These are phyloP conservation scores for Gynandropsis gynandra DNA, from an alignment of 345 rosid genomes.

Conservation along the genomic window DNA sequence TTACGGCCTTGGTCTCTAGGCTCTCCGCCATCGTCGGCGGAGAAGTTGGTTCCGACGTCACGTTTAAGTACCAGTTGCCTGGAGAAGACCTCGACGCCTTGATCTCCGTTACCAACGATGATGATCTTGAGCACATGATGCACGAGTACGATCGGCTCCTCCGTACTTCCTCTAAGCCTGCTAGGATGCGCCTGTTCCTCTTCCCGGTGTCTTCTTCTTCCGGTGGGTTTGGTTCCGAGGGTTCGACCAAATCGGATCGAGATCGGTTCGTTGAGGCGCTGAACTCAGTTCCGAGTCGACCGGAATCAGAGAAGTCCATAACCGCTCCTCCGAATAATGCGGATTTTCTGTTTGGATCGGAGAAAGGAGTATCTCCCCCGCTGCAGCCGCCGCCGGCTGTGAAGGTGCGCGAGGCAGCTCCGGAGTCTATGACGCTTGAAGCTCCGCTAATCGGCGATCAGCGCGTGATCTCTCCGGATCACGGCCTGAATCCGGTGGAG, in stretches of 20 bases:
- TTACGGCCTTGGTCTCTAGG: conserved; percentile 44
- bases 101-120: conserved; percentile 86
- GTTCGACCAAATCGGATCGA: conserved; percentile 49
- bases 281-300: conserved; percentile 42
- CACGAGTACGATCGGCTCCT: conserved; percentile 76
- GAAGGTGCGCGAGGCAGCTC: conserved; percentile 22
- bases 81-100: conserved; percentile 94
- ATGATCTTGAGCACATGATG: conserved; percentile 93
- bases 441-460: conserved; percentile 20
- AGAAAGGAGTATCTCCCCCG: conserved; percentile 38
- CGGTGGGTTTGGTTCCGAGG: conserved; percentile 48
- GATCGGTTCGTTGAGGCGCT: conserved; percentile 61
- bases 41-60: conserved; percentile 34
- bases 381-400: conserved; percentile 14
- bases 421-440: conserved; percentile 26
- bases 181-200: conserved; percentile 79
- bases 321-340: conserved; percentile 34
- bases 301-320: conserved; percentile 29
- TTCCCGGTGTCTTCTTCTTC: conserved; percentile 36
- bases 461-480: conserved; percentile 36
- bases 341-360: conserved; percentile 73
- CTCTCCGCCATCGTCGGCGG: conserved; percentile 50
- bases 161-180: conserved; percentile 62
- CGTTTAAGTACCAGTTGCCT: conserved; percentile 93
- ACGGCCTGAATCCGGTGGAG: conserved; percentile 30